Evolutionary conservation across 2,329 filamentous ascomycete species (phyloP), one percentile per base, ranked within the genome.

Genomic region (Calonectria henricotiae): DNA sequence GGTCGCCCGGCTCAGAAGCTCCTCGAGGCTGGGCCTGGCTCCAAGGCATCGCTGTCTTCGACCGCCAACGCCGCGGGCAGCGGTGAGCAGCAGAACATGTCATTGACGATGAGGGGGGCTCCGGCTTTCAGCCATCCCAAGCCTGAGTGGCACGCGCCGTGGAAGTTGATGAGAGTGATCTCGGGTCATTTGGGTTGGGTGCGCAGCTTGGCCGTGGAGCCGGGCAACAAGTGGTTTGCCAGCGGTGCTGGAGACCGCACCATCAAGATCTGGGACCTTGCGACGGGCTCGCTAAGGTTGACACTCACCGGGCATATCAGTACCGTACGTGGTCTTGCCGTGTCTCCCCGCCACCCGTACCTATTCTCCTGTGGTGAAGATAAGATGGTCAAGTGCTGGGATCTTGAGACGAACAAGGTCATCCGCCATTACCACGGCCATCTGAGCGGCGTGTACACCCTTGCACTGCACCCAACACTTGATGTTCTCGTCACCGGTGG

Each of bases 371-470:
- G 96, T 79, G 97, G 94, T 69, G 96, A 99, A 83, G 96, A 99
- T 82, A 99, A 99, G 86, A 98, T 98, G 95, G 96, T 99, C 72
- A 99, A 99, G 84, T 99, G 96, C 85, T 99, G 96, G 96, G 96
- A 99, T 85, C 85, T 99, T 74, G 96, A 99, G 83, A 98, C 96
- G n/a, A 99, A 99, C 86, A 98, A 98, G 83, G 96, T 99, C 70
- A 98, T 98, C 79, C 90, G 96, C 44, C 95, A 98, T 83, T 99
- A 98, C 82, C 96, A 99, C 81, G 97, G 97, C 20, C 96, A 99
- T 84, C 86, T 99, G 25, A 97, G 94, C 77, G 96, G 96, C 73
- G 96, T 99, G 4, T 99, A 99, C 84, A 95, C 95, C 0, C 86
- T 99, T 6, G 90, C 93, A 2, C 86, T 99, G n/a, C 96, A 99